Base-by-base conservation (phyloP, 768 basidiomycete genomes). In the Goffeauzyma gilvescens region DNA sequence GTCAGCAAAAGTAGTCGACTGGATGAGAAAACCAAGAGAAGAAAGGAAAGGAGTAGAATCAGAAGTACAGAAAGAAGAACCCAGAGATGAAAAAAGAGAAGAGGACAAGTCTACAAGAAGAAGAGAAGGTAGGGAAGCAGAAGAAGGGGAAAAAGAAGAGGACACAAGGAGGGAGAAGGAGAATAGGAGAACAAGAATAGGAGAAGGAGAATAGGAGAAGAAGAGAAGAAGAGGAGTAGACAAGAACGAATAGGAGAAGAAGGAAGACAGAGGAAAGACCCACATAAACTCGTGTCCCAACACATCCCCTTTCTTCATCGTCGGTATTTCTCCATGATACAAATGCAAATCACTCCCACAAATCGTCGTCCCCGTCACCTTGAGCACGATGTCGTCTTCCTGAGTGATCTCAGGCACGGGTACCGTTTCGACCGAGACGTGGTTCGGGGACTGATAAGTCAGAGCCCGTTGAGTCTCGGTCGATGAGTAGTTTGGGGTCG, bases 301-400 rank as follows among this genome's bases (percentile, higher is more conserved):
- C 42, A 82, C 80, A 58, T 81, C 79, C 6, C 76, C 79, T 52
- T 74, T 71, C 57, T 81, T 73, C 32, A 83, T 58, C 2, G 72
- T 66, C 52, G 79, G 54, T 47, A 81, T 79, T 51, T 78, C 78
- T 0, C 76, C 75, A 49, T 79, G 74, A 49, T 65, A 61, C 46
- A 59, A 37, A 36, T 60, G 61, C 40, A 65, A 28, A 46, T 65
- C 66, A 25, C 72, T 75, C 5, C 79, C 75, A 50, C 78, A 79
- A 36, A 79, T 74, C 14, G 78, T 83, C 0, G 76, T 75, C 0
- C 79, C 80, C 17, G 81, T 82, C 3, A 81, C 74, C 59, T 74
- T 72, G 42, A 83, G 52, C 42, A 83, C 74, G 40, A 82, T 75
- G 50, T 85, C 81, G 53, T 75, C 71, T n/a, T 74, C 72, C 46